A percentile compares a stretch with the other conserved stretches of the same genome.
Evolutionary conservation across 192 early-diverging fungal species (phyloP).

Genomic region (Coemansia guatemalensis): DNA sequence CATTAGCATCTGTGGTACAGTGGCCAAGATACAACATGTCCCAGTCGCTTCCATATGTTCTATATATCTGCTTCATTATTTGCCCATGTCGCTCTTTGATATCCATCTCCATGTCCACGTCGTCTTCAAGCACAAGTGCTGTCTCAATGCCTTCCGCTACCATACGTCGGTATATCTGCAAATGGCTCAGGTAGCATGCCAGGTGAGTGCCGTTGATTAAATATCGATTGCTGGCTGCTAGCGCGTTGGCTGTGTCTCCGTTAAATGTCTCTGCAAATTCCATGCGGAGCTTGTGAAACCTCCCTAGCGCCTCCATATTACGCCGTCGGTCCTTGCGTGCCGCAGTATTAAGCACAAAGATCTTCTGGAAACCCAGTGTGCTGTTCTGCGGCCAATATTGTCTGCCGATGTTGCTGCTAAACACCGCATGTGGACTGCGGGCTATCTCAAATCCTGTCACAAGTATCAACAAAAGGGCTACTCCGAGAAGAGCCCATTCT

Average conservation of each 20-base stretch:
- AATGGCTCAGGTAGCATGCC: conserved; percentile 47
- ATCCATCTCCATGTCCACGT: conserved; percentile 47
- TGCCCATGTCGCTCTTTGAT: conserved; percentile 19
- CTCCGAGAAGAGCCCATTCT: background rate
- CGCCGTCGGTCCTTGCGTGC: conserved; percentile 25
- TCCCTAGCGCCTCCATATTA: conserved; percentile 33
- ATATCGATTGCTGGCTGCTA: conserved; percentile 12
- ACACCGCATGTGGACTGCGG: background rate
- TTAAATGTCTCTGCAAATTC: conserved; percentile 19
- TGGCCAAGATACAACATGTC: conserved; percentile 54
- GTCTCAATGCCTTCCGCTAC: conserved; percentile 31
- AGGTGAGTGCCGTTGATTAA: conserved; percentile 32
- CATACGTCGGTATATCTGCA: conserved; percentile 20
- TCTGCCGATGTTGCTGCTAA: background rate
- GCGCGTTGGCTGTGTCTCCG: conserved; percentile 7
- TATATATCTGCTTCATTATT: conserved; percentile 19
- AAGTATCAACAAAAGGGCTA: background rate
- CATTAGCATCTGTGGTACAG: conserved; percentile 35
- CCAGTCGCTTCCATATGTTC: conserved; percentile 27
- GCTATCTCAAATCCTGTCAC: background rate
- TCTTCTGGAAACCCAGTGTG: conserved; percentile 46
- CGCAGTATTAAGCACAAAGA: conserved; percentile 39
- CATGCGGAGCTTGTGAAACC: conserved; percentile 25
- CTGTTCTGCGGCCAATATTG: conserved; percentile 16
- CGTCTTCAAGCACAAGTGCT: conserved; percentile 39